Base-by-base conservation (phyloP, 306 rosid species). In the Vachellia collinsii region DNA sequence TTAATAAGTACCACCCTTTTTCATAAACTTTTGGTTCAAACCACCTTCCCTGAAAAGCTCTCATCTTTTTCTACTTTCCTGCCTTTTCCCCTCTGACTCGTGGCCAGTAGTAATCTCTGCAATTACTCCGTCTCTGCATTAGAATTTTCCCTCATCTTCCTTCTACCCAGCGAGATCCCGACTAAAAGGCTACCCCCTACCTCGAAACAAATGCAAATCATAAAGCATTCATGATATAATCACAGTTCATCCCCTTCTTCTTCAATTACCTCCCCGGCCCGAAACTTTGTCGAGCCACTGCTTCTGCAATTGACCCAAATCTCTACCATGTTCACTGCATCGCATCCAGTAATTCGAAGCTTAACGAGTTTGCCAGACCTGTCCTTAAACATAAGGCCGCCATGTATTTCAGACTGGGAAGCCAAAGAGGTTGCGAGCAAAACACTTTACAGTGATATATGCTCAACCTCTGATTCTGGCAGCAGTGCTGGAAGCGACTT, bases 301-400 rank as follows among this genome's bases (percentile, higher is more conserved):
- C 4, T 44, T 78, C 73, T 83, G 54, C 56, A 39, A 38, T 76
- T 72, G 39, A 51, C 16, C 76, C 77, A 79, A 83, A 77, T 81
- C 86, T 71, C 74, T 50, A 56, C 71, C 85, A 84, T 87, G 88
- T 80, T 81, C 73, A 83, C 83, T 13, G 29, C 47, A 86, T 44
- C 80, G 3, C 76, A 79, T 79, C 59, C 78, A 17, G 80, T 34
- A 64, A 92, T 75, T 80, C 74, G 47, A 68, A 43, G 62, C 62
- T 53, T 88, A 9, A 58, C 82, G 19, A 42, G 85, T 37, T 83
- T 89, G 68, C 89, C 91, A 22, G 94, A 94, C 83, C 93, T 94
- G 46, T 88, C 98, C 80, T 87, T 94, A 73, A 93, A 94, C 85
- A 92, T 94, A 25, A 87, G 94, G 59, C 93, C 92, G 0, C 96